These are phyloP conservation scores for Geosmithia flava DNA, from an alignment of 2,329 filamentous ascomycete species.

Conservation along the genomic window DNA sequence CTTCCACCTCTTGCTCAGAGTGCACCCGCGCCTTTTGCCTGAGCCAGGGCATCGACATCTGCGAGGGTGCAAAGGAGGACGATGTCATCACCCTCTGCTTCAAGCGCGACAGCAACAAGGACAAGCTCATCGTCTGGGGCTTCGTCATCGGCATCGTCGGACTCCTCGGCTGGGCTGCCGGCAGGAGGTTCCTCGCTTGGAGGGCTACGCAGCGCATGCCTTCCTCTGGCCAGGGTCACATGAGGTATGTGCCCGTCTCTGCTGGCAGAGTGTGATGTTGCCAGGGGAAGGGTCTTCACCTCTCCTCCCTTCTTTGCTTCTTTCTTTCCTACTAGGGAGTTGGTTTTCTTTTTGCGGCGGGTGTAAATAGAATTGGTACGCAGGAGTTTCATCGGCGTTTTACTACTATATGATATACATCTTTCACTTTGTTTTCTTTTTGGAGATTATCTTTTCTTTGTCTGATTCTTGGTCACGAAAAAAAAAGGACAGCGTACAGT, in stretches of 20 bases:
- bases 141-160: slow-evolving; percentile 49
- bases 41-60: slow-evolving; percentile 46
- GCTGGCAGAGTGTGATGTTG: slow-evolving; percentile 1
- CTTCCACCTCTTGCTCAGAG: slow-evolving; percentile 36
- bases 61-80: slow-evolving; percentile 47
- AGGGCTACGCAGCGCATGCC: slow-evolving; percentile 13
- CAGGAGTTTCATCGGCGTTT: no score
- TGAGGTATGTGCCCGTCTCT: slow-evolving; percentile 16
- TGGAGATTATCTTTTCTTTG: no score
- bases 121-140: slow-evolving; percentile 52
- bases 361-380: no score
- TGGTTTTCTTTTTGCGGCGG: no score
- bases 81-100: slow-evolving; percentile 53
- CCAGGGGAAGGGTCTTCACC: neutral
- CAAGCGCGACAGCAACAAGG: slow-evolving; percentile 55
- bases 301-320: neutral
- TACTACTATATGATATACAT: no score
- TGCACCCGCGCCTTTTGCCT: slow-evolving; percentile 57
- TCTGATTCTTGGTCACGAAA: no score
- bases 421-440: no score
- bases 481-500: no score
- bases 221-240: slow-evolving; percentile 14
- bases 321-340: no score
- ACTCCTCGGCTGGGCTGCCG: slow-evolving; percentile 46
- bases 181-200: slow-evolving; percentile 33